Conservation (phyloP, 495 filamentous ascomycete species). For the Staphylotrichum tortipilum region DNA sequence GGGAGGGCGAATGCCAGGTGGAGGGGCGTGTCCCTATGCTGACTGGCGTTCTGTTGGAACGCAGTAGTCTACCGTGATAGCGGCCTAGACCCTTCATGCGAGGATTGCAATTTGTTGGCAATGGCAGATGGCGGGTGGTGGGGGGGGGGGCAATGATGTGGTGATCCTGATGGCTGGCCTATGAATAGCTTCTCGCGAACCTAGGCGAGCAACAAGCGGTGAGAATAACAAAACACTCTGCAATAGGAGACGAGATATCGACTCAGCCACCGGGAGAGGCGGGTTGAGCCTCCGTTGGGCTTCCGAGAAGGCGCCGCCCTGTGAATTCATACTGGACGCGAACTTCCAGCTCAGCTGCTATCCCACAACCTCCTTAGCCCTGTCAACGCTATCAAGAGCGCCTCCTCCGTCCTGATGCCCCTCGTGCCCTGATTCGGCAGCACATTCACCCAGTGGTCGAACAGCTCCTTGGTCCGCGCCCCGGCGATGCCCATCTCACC, state of each 20-base stretch:
- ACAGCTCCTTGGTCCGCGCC: slow-evolving; percentile 51
- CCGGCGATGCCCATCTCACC: slow-evolving; percentile 45
- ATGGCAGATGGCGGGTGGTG: no score
- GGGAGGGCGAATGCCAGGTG: background rate
- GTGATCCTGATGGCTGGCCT: no score
- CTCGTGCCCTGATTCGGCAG: slow-evolving; percentile 66
- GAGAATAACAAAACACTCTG: background rate
- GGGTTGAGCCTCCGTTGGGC: no score
- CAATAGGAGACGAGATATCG: no score
- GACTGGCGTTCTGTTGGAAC: background rate
- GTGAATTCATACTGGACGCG: background rate
- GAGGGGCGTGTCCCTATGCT: background rate
- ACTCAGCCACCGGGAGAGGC: no score
- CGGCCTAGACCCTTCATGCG: background rate
- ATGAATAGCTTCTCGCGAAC: no score
- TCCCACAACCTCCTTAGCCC: slow-evolving; percentile 49
- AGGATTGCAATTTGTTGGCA: background rate
- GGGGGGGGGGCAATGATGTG: no score
- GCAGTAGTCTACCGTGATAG: background rate
- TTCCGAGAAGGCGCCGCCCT: background rate
- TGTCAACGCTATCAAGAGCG: slow-evolving; percentile 59
- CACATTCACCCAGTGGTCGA: slow-evolving; percentile 71
- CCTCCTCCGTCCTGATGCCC: slow-evolving; percentile 72
- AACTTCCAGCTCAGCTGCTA: slow-evolving; percentile 15
- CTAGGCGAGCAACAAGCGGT: background rate